Evolutionary conservation across 495 filamentous ascomycete genomes (phyloP).

Genomic region (Penicillium odoratum): DNA sequence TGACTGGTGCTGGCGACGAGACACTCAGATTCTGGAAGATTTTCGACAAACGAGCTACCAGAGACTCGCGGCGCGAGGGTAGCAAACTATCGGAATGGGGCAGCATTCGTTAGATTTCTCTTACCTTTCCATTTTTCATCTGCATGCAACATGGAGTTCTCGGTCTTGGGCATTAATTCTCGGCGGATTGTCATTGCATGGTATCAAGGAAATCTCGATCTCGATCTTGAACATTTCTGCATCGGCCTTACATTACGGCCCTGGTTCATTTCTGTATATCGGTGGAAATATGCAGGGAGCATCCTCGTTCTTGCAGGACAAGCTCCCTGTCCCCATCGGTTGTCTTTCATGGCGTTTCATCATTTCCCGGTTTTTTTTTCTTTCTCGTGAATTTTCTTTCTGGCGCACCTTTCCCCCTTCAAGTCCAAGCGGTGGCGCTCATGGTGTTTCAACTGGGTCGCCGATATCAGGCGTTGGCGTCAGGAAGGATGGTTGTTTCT

Average conservation of each 20-base stretch:
- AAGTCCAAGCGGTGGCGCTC: slow-evolving; percentile 40
- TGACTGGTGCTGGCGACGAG: slow-evolving; percentile 95
- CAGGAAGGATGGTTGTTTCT: slow-evolving; percentile 12
- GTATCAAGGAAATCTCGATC: slow-evolving; percentile 15
- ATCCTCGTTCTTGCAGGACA: neutral
- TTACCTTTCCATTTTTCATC: slow-evolving; percentile 20
- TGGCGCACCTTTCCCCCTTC: slow-evolving; percentile 17
- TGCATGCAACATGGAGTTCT: slow-evolving; percentile 47
- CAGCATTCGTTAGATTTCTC: slow-evolving; percentile 6
- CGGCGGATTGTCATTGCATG: slow-evolving; percentile 26
- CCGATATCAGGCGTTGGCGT: slow-evolving; percentile 29
- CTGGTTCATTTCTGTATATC: neutral
- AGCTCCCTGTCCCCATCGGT: neutral
- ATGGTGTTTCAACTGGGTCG: slow-evolving; percentile 35
- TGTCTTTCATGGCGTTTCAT: neutral
- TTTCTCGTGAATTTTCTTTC: slow-evolving; percentile 16
- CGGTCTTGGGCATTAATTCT: slow-evolving; percentile 22
- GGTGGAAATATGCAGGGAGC: neutral
- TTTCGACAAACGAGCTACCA: slow-evolving; percentile 67
- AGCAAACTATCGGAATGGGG: slow-evolving; percentile 60
- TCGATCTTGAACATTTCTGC: slow-evolving; percentile 20
- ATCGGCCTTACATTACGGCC: slow-evolving; percentile 35
- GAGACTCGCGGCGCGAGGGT: slow-evolving; percentile 51
- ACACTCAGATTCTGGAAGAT: slow-evolving; percentile 96
- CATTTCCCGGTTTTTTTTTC: neutral